phyloP scores from a whole-genome alignment of 1,284 basidiomycete genomes.

The Termitomyces sp. region DNA sequence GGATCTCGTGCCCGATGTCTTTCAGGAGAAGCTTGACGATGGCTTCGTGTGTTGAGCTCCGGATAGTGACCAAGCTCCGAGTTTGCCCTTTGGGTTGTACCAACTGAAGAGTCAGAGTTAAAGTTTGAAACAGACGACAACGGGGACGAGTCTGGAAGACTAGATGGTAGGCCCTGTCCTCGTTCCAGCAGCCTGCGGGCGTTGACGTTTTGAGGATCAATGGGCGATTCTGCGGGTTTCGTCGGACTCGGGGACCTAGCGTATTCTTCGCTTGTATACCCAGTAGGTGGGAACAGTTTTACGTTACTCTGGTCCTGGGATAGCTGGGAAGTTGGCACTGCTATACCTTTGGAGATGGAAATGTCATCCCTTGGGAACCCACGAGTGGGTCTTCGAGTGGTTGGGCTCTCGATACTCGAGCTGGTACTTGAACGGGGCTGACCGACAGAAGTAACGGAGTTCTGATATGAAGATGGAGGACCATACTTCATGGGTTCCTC shows the following conservation, averaged over 20 bases:
- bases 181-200: constrained; percentile 38
- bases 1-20: constrained; percentile 44
- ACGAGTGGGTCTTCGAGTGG: constrained; percentile 28
- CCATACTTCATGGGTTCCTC: constrained; percentile 50
- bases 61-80: constrained; percentile 77
- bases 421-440: constrained; percentile 61
- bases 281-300: constrained; percentile 51
- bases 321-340: constrained; percentile 58
- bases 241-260: constrained; percentile 46
- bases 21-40: constrained; percentile 50
- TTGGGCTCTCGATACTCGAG: constrained; percentile 29
- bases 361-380: constrained; percentile 61
- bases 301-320: constrained; percentile 49
- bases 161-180: constrained; percentile 38
- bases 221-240: constrained; percentile 43
- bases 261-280: constrained; percentile 33
- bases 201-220: constrained; percentile 33
- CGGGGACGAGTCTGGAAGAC: constrained; percentile 48
- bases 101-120: constrained; percentile 24
- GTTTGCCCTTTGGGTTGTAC: constrained; percentile 53
- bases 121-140: constrained; percentile 44
- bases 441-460: constrained; percentile 12
- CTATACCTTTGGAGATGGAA: constrained; percentile 41
- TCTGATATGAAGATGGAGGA: constrained; percentile 12
- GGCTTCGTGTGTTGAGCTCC: constrained; percentile 42